phyloP scores from a whole-genome alignment of 192 early-diverging fungal species.

The Cetraspora pellucida region DNA sequence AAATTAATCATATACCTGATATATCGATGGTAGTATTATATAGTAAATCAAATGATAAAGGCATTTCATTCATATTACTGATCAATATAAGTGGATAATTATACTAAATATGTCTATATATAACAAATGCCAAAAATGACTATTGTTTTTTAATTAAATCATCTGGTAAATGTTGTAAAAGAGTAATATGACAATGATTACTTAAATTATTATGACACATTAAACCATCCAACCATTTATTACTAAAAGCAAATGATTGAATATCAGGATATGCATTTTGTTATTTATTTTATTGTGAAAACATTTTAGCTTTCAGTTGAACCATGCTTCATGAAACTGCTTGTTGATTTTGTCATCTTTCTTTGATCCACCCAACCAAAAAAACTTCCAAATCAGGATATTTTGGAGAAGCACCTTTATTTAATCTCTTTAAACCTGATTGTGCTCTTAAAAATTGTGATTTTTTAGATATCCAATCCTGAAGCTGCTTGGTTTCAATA shows the following conservation, averaged over 20 bases:
- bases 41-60: no score
- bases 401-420: neutral
- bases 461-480: slow-evolving; percentile 20
- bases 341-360: neutral
- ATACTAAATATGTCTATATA: no score
- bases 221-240: slow-evolving; percentile 17
- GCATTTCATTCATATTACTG: no score
- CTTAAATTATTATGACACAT: neutral
- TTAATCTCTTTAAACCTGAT: neutral
- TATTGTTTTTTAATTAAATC: neutral
- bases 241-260: neutral
- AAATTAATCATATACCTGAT: no score
- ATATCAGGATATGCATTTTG: neutral
- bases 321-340: neutral
- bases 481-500: slow-evolving; percentile 20
- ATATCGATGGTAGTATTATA: no score
- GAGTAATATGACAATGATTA: neutral
- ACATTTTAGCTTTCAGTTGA: neutral
- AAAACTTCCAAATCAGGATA: neutral
- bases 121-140: no score
- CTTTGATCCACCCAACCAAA: neutral
- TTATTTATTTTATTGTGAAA: neutral
- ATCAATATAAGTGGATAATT: no score
- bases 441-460: neutral
- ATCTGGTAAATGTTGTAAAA: slow-evolving; percentile 11